Evolutionary conservation across 1,284 basidiomycete genomes (phyloP).

Genomic region (Caloboletus firmus): DNA sequence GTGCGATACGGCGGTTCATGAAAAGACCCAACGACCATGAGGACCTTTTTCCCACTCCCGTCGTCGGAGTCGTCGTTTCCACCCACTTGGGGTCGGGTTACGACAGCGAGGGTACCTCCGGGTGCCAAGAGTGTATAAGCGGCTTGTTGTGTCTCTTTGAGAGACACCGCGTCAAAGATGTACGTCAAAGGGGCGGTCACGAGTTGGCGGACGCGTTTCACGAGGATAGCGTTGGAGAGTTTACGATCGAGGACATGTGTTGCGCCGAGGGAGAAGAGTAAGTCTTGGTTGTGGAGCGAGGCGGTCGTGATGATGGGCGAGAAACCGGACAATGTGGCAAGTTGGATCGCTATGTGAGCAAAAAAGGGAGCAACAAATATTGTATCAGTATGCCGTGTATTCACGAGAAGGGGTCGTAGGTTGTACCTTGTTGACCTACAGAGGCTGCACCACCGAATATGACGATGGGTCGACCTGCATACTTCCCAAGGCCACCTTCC

Average conservation of each 20-base stretch:
- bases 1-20: constrained; percentile 5
- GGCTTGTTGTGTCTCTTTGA: constrained; percentile 13
- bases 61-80: neutral
- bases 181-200: neutral
- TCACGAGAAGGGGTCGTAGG: neutral
- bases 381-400: neutral
- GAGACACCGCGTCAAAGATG: constrained; percentile 22
- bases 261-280: constrained; percentile 43
- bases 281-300: constrained; percentile 36
- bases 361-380: too few relatives aligned
- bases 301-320: constrained; percentile 43
- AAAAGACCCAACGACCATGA: constrained; percentile 13
- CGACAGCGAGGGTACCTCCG: constrained; percentile 11
- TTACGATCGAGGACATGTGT: constrained; percentile 40
- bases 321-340: constrained; percentile 42
- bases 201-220: constrained; percentile 1
- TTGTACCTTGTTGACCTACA: constrained; percentile 31
- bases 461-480: constrained; percentile 36
- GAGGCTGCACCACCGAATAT: constrained; percentile 42
- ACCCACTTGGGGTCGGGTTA: neutral
- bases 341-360: constrained; percentile 38
- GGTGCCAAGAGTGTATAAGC: constrained; percentile 12
- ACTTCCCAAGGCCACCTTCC: constrained; percentile 30
- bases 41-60: neutral
- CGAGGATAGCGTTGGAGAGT: constrained; percentile 6